Evolutionary conservation across 441 rosid species (phyloP).

Genomic region (Capsella rubella): DNA sequence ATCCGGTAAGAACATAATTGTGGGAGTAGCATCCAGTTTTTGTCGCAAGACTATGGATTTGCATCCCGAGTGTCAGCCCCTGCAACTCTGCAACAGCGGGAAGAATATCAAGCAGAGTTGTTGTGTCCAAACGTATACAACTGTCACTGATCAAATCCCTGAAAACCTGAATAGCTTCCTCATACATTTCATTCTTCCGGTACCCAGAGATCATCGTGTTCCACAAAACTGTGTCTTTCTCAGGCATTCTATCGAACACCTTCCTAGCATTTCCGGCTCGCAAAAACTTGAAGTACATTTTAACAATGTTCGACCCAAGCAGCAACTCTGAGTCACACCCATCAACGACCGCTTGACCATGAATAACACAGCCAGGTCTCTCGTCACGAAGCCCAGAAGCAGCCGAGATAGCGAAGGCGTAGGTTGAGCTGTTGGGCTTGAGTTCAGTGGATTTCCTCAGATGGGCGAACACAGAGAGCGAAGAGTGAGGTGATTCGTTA

Average conservation of each 20-base stretch:
- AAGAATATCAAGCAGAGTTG: conserved; percentile 62
- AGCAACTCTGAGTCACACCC: conserved; percentile 64
- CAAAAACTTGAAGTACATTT: conserved; percentile 58
- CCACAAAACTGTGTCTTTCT: conserved; percentile 67
- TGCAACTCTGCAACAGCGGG: conserved; percentile 81
- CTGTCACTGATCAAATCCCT: conserved; percentile 54
- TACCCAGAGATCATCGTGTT: conserved; percentile 78
- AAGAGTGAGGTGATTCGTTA: conserved; percentile 49
- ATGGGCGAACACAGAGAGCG: conserved; percentile 56
- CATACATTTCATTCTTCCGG: conserved; percentile 52
- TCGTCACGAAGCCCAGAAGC: conserved; percentile 50
- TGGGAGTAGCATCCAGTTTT: conserved; percentile 62
- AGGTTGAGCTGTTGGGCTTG: conserved; percentile 67
- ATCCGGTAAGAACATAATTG: conserved; percentile 64
- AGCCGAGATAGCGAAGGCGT: conserved; percentile 59
- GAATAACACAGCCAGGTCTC: conserved; percentile 53
- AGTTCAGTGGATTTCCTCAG: conserved; percentile 53
- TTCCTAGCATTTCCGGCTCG: conserved; percentile 51
- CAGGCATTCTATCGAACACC: conserved; percentile 68
- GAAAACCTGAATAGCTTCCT: conserved; percentile 58
- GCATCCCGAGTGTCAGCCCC: conserved; percentile 62
- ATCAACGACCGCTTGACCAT: conserved; percentile 57
- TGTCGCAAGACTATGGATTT: conserved; percentile 61
- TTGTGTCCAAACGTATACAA: conserved; percentile 50
- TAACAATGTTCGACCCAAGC: conserved; percentile 67